These are phyloP conservation scores for Fusarium sp. DNA, from an alignment of 2,329 filamentous ascomycete genomes.

Conservation along the genomic window DNA sequence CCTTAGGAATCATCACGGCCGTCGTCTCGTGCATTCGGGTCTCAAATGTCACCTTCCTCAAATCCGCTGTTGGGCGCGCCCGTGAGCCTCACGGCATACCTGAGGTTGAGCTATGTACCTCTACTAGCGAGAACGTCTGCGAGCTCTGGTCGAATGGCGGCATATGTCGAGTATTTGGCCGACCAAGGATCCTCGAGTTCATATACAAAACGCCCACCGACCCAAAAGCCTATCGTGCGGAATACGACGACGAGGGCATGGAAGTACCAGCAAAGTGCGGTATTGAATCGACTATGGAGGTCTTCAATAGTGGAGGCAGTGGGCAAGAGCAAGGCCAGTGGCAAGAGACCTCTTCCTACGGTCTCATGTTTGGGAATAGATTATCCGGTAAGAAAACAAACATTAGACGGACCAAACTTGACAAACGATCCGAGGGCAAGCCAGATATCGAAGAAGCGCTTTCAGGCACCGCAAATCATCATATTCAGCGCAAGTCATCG, in stretches of 20 bases:
- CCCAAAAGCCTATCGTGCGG: neutral
- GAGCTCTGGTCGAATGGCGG: neutral
- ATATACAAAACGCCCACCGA: neutral
- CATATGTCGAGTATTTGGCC: neutral
- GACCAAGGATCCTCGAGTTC: neutral
- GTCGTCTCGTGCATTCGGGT: neutral
- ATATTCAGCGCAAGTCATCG: too few relatives aligned
- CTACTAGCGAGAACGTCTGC: neutral
- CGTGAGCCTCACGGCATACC: neutral
- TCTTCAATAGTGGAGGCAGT: neutral
- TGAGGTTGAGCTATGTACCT: neutral
- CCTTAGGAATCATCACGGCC: neutral
- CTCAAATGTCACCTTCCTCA: neutral
- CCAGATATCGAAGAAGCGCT: neutral
- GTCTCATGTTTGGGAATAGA: neutral
- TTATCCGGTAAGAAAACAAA: too few relatives aligned
- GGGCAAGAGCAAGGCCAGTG: neutral
- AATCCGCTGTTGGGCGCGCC: neutral
- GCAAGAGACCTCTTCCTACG: neutral
- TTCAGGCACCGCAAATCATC: rapidly evolving
- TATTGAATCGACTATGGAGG: neutral
- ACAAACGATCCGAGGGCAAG: neutral
- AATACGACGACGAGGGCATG: neutral
- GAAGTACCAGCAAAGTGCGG: neutral
- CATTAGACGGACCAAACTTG: neutral